phyloP scores from a whole-genome alignment of 2,329 filamentous ascomycete species.

The Didymella lethalis region DNA sequence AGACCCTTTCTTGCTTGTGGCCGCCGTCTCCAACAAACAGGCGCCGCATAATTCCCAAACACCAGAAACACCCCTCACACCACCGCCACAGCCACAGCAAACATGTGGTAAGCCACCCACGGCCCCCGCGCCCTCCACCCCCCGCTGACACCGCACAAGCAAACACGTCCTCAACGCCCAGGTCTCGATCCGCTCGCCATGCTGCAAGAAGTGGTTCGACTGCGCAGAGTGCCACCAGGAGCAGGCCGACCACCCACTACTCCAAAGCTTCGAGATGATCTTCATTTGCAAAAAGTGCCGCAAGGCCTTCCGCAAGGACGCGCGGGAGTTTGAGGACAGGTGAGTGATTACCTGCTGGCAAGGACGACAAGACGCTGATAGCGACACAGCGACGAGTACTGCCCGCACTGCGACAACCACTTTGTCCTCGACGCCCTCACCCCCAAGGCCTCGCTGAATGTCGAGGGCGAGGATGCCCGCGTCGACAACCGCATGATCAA shows the following conservation, averaged over 20 bases:
- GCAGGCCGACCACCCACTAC: conserved; percentile 76
- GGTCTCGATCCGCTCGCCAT: conserved; percentile 92
- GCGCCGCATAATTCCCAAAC: neutral
- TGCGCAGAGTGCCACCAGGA: conserved; percentile 94
- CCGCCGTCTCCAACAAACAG: neutral
- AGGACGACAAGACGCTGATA: neutral
- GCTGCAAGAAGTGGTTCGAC: conserved; percentile 99
- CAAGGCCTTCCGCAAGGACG: conserved; percentile 96
- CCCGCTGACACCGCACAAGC: conserved; percentile 59
- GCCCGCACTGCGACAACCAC: conserved; percentile 98
- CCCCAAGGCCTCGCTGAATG: conserved; percentile 80
- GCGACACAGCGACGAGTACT: conserved; percentile 83
- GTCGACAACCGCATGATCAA: conserved; percentile 85
- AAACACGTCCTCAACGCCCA: conserved; percentile 99
- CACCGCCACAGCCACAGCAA: neutral
- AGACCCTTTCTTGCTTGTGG: neutral
- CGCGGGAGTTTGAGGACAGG: conserved; percentile 86
- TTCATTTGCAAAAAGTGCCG: conserved; percentile 99
- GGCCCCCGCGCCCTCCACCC: conserved; percentile 16
- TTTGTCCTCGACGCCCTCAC: conserved; percentile 90
- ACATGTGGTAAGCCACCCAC: conserved; percentile 38
- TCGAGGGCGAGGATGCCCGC: conserved; percentile 90
- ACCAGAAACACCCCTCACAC: neutral
- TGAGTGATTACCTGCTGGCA: neutral
- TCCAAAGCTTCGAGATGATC: conserved; percentile 83